These are phyloP conservation scores for Sanghuangporus baumii DNA, from an alignment of 1,284 basidiomycete genomes.

Conservation along the genomic window DNA sequence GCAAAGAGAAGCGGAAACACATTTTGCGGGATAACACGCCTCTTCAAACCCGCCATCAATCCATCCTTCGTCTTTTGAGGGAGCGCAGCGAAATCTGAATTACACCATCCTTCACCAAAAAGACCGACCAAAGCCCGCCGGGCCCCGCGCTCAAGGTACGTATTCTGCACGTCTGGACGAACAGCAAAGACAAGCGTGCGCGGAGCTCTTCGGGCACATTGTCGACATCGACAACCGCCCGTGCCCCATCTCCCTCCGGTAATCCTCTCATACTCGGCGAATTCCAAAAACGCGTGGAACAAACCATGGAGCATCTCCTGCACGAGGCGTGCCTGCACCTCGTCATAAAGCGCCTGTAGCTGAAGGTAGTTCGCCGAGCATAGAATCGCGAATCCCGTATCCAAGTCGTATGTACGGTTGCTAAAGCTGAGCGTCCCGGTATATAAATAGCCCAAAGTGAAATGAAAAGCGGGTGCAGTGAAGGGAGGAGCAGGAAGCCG, in stretches of 20 bases:
- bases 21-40: conserved; percentile 58
- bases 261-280: conserved; percentile 66
- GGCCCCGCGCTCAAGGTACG: conserved; percentile 63
- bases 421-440: conserved; percentile 92
- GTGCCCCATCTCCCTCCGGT: conserved; percentile 71
- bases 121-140: conserved; percentile 70
- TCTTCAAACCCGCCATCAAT: conserved; percentile 65
- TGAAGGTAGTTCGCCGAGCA: conserved; percentile 79
- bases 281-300: conserved; percentile 75
- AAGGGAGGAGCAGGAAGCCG: conserved; percentile 89
- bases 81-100: conserved; percentile 68
- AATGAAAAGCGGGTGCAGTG: conserved; percentile 90
- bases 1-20: conserved; percentile 65
- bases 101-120: conserved; percentile 85
- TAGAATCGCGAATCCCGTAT: conserved; percentile 88
- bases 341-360: conserved; percentile 69
- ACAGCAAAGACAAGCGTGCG: conserved; percentile 78
- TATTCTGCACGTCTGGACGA: conserved; percentile 69
- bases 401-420: conserved; percentile 87
- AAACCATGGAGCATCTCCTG: conserved; percentile 87
- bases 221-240: conserved; percentile 74
- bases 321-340: conserved; percentile 77
- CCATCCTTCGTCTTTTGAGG: conserved; percentile 60
- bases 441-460: conserved; percentile 91
- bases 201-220: conserved; percentile 73